Evolutionary conservation across 164 flowering plant genomes (phyloP).

Genomic region (Umbilicus rupestris): DNA sequence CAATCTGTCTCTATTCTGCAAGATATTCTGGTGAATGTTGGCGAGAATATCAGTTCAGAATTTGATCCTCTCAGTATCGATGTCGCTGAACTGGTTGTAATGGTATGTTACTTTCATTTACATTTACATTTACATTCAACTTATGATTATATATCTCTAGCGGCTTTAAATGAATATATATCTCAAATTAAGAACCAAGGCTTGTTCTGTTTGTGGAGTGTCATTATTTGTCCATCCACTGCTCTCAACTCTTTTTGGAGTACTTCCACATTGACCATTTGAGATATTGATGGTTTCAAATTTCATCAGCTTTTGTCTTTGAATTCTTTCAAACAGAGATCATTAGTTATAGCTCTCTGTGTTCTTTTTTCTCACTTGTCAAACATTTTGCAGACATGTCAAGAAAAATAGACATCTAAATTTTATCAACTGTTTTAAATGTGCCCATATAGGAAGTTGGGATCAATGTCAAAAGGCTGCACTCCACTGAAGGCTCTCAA

Average conservation of each 20-base stretch:
- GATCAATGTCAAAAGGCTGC: constrained; percentile 57
- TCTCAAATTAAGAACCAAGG: not conserved
- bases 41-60: constrained; percentile 70
- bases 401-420: not conserved
- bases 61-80: constrained; percentile 77
- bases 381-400: not conserved
- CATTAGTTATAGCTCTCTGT: not conserved
- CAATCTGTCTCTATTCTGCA: constrained; percentile 39
- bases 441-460: constrained; percentile 58
- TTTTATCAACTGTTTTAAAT: not conserved
- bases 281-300: not conserved
- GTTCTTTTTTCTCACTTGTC: not conserved
- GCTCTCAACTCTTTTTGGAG: not conserved
- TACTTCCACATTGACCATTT: not conserved
- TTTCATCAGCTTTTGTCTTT: too few species aligned
- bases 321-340: not conserved
- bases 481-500: constrained; percentile 56
- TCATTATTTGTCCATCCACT: not conserved
- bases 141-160: not conserved
- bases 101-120: constrained; percentile 38
- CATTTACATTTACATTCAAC: not conserved
- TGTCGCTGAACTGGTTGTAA: constrained; percentile 71
- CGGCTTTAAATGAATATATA: not conserved
- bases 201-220: not conserved
- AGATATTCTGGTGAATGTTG: constrained; percentile 62